These are phyloP conservation scores for Uncinocarpus reesii DNA, from an alignment of 2,329 filamentous ascomycete species.

Conservation along the genomic window DNA sequence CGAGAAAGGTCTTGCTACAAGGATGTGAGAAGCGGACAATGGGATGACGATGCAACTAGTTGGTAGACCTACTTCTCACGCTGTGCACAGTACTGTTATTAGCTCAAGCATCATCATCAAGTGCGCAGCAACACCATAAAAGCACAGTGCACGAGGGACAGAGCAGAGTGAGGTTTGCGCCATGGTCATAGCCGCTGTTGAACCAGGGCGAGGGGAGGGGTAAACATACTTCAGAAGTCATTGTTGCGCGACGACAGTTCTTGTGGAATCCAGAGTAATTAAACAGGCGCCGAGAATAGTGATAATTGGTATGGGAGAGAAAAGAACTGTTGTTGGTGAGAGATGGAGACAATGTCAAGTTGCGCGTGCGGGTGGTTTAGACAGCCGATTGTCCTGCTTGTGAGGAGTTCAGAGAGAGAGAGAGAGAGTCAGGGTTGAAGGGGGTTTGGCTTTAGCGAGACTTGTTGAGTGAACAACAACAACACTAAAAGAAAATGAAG, in stretches of 20 bases:
- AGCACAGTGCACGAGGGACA: slow-evolving; percentile 14
- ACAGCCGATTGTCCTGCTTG: slow-evolving; percentile 5
- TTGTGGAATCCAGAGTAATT: slow-evolving; percentile 13
- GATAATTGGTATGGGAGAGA: neutral
- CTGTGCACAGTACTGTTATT: slow-evolving; percentile 35
- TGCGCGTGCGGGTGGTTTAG: neutral
- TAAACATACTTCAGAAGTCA: slow-evolving; percentile 52
- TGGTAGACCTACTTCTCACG: slow-evolving; percentile 55
- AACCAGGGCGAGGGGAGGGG: slow-evolving; percentile 20
- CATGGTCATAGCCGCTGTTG: slow-evolving; percentile 12
- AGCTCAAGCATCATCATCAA: slow-evolving; percentile 14
- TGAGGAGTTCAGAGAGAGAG: neutral
- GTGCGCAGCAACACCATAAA: slow-evolving; percentile 25
- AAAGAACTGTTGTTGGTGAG: neutral
- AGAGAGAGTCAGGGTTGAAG: slow-evolving; percentile 9
- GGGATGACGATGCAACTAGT: neutral
- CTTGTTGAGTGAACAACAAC: neutral
- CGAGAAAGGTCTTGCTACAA: slow-evolving; percentile 95
- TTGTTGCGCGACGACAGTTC: slow-evolving; percentile 31
- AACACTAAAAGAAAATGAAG: neutral
- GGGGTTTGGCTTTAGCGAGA: slow-evolving; percentile 13
- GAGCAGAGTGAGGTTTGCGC: neutral
- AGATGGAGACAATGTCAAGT: neutral
- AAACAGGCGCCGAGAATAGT: slow-evolving; percentile 6
- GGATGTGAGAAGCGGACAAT: slow-evolving; percentile 28